Evolutionary conservation across 495 filamentous ascomycete genomes (phyloP).

Genomic region (Aspergillus panamensis): DNA sequence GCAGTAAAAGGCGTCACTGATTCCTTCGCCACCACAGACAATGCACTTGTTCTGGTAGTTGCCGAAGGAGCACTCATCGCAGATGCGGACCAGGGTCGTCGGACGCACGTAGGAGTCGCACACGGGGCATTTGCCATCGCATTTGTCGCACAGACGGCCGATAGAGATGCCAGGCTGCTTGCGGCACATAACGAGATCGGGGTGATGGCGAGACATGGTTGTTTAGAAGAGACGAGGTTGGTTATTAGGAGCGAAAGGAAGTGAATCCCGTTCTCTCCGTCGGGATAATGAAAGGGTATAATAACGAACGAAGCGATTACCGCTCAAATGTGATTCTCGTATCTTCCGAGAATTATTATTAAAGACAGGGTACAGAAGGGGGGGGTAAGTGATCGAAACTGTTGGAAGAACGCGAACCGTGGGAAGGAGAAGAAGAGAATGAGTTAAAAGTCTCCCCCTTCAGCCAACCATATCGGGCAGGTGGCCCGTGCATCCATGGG

Average conservation of each 20-base stretch:
- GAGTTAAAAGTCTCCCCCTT: neutral
- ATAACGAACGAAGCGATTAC: neutral
- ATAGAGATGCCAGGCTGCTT: conserved; percentile 98
- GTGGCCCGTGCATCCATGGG: conserved; percentile 19
- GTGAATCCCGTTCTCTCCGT: conserved; percentile 8
- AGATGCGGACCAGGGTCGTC: conserved; percentile 95
- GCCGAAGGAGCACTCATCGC: conserved; percentile 98
- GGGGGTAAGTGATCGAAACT: conserved; percentile 18
- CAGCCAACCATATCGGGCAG: conserved; percentile 9
- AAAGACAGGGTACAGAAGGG: conserved; percentile 3
- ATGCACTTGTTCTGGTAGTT: conserved; percentile 99
- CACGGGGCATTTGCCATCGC: conserved; percentile 98
- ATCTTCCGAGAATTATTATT: neutral
- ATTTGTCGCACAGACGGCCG: conserved; percentile 99
- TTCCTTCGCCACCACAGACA: conserved; percentile 97
- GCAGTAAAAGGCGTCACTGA: conserved; percentile 99
- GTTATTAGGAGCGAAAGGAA: conserved; percentile 5
- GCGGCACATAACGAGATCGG: conserved; percentile 98
- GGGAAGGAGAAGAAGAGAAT: conserved; percentile 13
- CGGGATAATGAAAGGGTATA: neutral
- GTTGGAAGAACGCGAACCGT: conserved; percentile 12
- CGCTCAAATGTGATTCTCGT: neutral
- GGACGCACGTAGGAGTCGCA: conserved; percentile 99
- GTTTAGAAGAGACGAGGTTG: conserved; percentile 8
- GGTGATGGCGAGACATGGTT: conserved; percentile 40